These are phyloP conservation scores for Dactylonectria macrodidyma DNA, from an alignment of 2,329 filamentous ascomycete species.

Conservation along the genomic window DNA sequence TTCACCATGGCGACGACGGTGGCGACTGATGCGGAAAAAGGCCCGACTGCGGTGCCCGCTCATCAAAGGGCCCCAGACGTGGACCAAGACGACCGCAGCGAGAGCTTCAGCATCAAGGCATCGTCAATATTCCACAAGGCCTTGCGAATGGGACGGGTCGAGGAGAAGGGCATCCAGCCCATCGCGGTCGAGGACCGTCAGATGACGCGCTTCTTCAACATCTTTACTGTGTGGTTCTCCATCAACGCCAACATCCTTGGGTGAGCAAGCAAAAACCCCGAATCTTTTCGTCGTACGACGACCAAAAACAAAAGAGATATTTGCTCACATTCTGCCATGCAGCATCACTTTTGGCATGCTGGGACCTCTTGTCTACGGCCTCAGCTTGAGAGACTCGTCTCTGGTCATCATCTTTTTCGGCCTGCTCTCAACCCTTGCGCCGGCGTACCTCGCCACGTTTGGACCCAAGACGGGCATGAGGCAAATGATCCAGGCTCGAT, in stretches of 20 bases:
- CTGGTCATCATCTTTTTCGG: constrained; percentile 76
- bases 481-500: constrained; percentile 76
- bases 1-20: constrained; percentile 13
- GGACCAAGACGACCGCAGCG: constrained; percentile 46
- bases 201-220: constrained; percentile 58
- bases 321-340: constrained; percentile 20
- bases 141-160: constrained; percentile 57
- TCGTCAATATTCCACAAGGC: constrained; percentile 51
- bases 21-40: constrained; percentile 38
- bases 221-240: constrained; percentile 65
- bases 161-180: constrained; percentile 61
- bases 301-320: neutral
- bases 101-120: constrained; percentile 46
- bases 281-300: neutral
- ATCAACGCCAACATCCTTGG: constrained; percentile 64
- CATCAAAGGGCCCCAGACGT: constrained; percentile 32
- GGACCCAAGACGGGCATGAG: constrained; percentile 75
- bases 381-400: constrained; percentile 69
- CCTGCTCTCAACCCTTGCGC: constrained; percentile 66
- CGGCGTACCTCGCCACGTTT: constrained; percentile 71
- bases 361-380: constrained; percentile 67
- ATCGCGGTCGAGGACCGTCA: constrained; percentile 59
- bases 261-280: constrained; percentile 46
- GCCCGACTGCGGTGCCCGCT: constrained; percentile 25
- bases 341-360: constrained; percentile 76